Conservation (phyloP, 1,284 basidiomycete species). For the Apiotrichum sp. region DNA sequence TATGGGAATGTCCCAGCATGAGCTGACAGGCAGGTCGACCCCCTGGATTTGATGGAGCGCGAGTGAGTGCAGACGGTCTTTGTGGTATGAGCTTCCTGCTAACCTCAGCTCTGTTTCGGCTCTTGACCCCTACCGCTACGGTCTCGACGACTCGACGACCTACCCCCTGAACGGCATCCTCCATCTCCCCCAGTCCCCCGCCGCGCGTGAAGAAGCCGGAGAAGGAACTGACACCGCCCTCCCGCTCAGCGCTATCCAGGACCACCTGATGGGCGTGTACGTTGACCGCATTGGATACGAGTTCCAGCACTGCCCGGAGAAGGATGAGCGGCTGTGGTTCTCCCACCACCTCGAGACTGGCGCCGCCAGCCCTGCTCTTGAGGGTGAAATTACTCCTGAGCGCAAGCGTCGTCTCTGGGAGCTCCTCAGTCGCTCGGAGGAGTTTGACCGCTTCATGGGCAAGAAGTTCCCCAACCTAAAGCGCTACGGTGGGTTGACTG, state of each 20-base stretch:
- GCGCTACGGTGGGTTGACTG: constrained; percentile 34
- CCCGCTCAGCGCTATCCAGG: constrained; percentile 58
- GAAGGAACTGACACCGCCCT: constrained; percentile 56
- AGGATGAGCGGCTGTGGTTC: constrained; percentile 58
- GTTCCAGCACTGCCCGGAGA: constrained; percentile 51
- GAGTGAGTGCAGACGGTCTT: constrained; percentile 52
- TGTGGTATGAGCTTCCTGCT: background rate
- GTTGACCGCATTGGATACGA: constrained; percentile 80
- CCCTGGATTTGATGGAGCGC: constrained; percentile 73
- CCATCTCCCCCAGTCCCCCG: constrained; percentile 24
- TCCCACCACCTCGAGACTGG: constrained; percentile 71
- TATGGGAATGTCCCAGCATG: constrained; percentile 49
- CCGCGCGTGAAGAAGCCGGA: constrained; percentile 45
- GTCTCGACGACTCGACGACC: constrained; percentile 49
- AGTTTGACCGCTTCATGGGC: constrained; percentile 56
- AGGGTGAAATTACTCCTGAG: constrained; percentile 35
- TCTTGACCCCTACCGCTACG: constrained; percentile 70
- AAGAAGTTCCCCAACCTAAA: constrained; percentile 44
- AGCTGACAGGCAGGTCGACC: constrained; percentile 66
- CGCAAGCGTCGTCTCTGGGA: constrained; percentile 58
- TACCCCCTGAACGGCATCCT: constrained; percentile 72
- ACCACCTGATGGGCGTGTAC: constrained; percentile 65
- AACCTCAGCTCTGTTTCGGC: constrained; percentile 56
- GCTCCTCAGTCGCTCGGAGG: constrained; percentile 67
- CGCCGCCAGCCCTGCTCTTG: constrained; percentile 44